phyloP scores from a whole-genome alignment of 352 stramenopile genomes.

The Pythium volutum region DNA sequence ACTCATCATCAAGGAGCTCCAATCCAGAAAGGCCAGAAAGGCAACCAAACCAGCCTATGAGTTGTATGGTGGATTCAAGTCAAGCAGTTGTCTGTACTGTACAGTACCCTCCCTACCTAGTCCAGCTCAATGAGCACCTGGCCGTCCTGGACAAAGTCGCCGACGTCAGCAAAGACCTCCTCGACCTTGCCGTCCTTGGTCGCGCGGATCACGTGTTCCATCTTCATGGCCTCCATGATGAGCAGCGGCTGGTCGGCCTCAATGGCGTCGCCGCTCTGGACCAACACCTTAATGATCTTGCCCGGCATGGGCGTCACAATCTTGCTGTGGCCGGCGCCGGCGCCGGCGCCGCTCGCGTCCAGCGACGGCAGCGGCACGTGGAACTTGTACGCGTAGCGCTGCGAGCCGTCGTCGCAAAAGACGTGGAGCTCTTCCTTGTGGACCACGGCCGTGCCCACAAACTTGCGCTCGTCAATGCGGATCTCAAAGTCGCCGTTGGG shows the following conservation, averaged over 20 bases:
- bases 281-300: constrained; percentile 91
- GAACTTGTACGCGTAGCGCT: constrained; percentile 85
- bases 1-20: too few species aligned
- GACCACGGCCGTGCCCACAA: constrained; percentile 63
- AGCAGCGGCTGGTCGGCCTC: constrained; percentile 87
- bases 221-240: constrained; percentile 98
- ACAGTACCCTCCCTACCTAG: too few species aligned
- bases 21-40: too few species aligned
- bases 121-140: constrained; percentile 71
- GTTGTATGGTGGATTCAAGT: too few species aligned
- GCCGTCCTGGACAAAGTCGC: constrained; percentile 75
- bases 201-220: constrained; percentile 89
- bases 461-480: constrained; percentile 57
- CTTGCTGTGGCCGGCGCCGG: constrained; percentile 41
- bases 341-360: constrained; percentile 27
- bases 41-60: too few species aligned
- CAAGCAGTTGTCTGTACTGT: not conserved
- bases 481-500: constrained; percentile 61
- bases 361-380: constrained; percentile 62
- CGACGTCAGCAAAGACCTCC: constrained; percentile 64
- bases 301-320: constrained; percentile 93
- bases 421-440: constrained; percentile 68
- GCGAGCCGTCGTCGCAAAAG: constrained; percentile 70
- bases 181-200: constrained; percentile 69
- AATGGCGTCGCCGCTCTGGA: constrained; percentile 86